These are phyloP conservation scores for Penicillium sp. DNA, from an alignment of 2,329 filamentous ascomycete species.

Conservation along the genomic window DNA sequence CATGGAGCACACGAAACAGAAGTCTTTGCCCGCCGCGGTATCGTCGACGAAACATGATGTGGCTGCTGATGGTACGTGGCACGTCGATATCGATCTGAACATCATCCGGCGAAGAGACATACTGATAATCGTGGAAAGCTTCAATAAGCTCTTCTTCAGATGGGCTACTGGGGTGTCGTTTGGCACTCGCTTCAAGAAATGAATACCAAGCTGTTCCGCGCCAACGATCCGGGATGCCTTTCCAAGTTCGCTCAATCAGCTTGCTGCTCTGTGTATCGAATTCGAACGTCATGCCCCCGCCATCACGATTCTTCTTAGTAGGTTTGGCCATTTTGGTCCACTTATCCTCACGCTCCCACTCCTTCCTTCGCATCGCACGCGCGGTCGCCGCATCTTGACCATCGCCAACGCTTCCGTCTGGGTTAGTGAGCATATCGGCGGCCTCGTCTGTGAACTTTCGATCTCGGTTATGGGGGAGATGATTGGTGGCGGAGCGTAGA, in stretches of 20 bases:
- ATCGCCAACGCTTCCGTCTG: conserved; percentile 54
- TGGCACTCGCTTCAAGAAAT: conserved; percentile 80
- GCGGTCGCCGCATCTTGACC: conserved; percentile 54
- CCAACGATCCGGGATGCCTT: conserved; percentile 97
- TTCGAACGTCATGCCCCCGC: conserved; percentile 69
- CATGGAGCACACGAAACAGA: conserved; percentile 89
- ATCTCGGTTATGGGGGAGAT: conserved; percentile 57
- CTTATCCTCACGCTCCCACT: conserved; percentile 66
- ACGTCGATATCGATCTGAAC: conserved; percentile 98
- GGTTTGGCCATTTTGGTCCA: conserved; percentile 69
- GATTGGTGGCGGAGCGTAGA: conserved; percentile 58
- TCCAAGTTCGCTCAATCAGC: conserved; percentile 91
- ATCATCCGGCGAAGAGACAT: conserved; percentile 80
- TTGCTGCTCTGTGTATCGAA: conserved; percentile 86
- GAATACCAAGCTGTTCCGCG: conserved; percentile 92
- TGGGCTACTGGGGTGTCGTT: conserved; percentile 62
- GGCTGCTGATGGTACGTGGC: conserved; percentile 87
- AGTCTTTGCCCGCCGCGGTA: conserved; percentile 92
- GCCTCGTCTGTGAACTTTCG: conserved; percentile 63
- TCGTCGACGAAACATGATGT: conserved; percentile 94
- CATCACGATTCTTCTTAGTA: conserved; percentile 49
- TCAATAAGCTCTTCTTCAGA: conserved; percentile 73
- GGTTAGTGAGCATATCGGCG: conserved; percentile 67
- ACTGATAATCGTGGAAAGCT: conserved; percentile 73
- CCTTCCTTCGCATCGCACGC: conserved; percentile 59